Conservation (phyloP, 495 filamentous ascomycete genomes). For the Baudoinia panamericana region DNA sequence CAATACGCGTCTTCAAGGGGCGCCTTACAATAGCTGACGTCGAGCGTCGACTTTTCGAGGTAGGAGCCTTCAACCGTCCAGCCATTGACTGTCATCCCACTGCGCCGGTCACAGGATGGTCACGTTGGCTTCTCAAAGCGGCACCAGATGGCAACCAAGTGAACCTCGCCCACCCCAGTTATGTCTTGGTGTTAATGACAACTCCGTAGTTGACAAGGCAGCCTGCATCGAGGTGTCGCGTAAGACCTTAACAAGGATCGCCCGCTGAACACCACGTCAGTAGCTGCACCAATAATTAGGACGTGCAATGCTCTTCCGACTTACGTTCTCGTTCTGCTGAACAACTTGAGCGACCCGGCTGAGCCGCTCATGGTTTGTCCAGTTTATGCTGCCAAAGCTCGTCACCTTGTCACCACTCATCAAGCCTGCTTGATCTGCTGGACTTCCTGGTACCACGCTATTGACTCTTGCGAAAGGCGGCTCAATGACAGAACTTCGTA, state of each 20-base stretch:
- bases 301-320: too few relatives aligned
- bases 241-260: constrained; percentile 16
- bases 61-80: too few relatives aligned
- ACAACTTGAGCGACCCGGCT: constrained; percentile 74
- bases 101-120: too few relatives aligned
- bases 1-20: too few relatives aligned
- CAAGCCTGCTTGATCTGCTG: constrained; percentile 72
- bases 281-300: too few relatives aligned
- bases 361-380: constrained; percentile 72
- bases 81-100: too few relatives aligned
- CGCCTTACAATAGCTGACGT: too few relatives aligned
- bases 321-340: constrained; percentile 78
- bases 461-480: constrained; percentile 85
- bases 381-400: constrained; percentile 70
- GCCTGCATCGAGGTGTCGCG: constrained; percentile 5
- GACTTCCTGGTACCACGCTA: constrained; percentile 61
- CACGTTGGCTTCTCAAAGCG: too few relatives aligned
- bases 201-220: neutral
- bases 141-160: constrained; percentile 20
- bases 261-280: constrained; percentile 10
- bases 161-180: constrained; percentile 21
- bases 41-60: too few relatives aligned
- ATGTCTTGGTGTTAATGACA: constrained; percentile 16
- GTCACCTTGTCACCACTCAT: constrained; percentile 70
- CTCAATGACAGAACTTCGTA: constrained; percentile 33